Conservation (phyloP, 139 green algal genomes). For the Chara braunii region DNA sequence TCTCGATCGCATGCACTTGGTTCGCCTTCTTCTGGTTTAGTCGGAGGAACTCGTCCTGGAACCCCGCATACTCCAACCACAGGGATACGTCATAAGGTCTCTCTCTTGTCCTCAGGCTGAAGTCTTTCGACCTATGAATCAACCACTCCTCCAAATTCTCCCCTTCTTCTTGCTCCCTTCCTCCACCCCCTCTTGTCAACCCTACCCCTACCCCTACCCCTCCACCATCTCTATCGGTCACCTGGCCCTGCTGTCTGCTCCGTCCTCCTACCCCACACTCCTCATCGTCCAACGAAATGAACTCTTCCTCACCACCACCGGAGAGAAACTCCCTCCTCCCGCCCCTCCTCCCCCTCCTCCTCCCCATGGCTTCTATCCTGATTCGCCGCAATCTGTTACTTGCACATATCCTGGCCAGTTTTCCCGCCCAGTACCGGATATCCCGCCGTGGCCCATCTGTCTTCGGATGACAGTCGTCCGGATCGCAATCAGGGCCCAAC, state of each 20-base stretch:
- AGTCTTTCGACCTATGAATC: constrained; percentile 58
- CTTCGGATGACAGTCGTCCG: too few species aligned
- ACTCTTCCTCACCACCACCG: background rate
- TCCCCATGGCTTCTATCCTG: too few species aligned
- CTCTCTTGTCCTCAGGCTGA: constrained; percentile 61
- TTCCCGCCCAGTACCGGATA: constrained; percentile 22
- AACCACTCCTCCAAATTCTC: constrained; percentile 57
- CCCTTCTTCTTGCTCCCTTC: constrained; percentile 11
- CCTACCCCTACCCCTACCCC: background rate
- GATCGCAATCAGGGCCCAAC: too few species aligned
- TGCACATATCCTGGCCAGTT: background rate
- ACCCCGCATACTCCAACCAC: constrained; percentile 76
- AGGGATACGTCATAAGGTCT: constrained; percentile 53
- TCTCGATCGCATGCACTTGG: constrained; percentile 48
- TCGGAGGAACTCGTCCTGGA: constrained; percentile 52
- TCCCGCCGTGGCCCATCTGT: too few species aligned
- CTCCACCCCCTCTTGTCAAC: constrained; percentile 8
- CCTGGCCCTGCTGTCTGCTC: background rate
- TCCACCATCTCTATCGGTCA: background rate
- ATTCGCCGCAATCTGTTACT: constrained; percentile 19
- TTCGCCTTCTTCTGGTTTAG: background rate
- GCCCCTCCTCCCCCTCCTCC: too few species aligned
- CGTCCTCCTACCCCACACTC: background rate
- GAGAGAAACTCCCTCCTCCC: background rate
- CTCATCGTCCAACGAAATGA: constrained; percentile 5